Base-by-base conservation (phyloP, 768 basidiomycete genomes). In the Phanerochaete sordida region DNA sequence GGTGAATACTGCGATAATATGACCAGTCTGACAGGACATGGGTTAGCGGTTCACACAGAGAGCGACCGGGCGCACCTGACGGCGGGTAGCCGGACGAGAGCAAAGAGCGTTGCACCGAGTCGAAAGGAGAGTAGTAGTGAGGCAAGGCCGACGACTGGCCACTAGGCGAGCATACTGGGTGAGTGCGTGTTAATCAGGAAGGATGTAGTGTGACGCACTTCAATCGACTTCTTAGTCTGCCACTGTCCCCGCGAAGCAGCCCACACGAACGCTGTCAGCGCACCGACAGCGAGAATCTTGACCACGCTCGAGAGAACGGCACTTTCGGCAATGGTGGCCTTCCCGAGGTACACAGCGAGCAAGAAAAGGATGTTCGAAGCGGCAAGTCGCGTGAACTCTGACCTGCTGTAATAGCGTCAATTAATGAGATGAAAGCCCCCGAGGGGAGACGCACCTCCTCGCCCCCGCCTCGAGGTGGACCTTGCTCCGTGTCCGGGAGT, bases 231-330 rank as follows among this genome's bases (percentile, higher is more conserved):
- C 65, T 78, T 79, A 66, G 79, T 84, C 51, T 76, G 74, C 61
- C 84, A 68, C 66, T 85, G 79, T 3, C 82, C 82, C 0, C 82
- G 84, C 50, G 76, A 61, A 1, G 74, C 78, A 62, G 85, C 84
- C 86, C 88, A 86, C 21, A 83, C 72, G 47, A 89, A 64, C 45
- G 84, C 79, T 21, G 83, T 85, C 56, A 90, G 66, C n/a, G 83
- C 87, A n/a, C 84, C 87, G 64, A 85, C 84, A 2, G 86, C 87
- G 55, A 92, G 75, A 51, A 90, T 79, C 62, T 88, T 77, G 75
- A 91, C 85, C 33, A 88, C 77, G 15, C 90, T 77, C 91, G 90
- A 92, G 67, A 91, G 86, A 9, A 88, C 81, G 7, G 86, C 86
- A 23, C 86, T 81, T 69, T 90, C 86, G 39, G 81, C 80, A 19